phyloP scores from a whole-genome alignment of 805 yeast species.

The Nakazawaea populi region DNA sequence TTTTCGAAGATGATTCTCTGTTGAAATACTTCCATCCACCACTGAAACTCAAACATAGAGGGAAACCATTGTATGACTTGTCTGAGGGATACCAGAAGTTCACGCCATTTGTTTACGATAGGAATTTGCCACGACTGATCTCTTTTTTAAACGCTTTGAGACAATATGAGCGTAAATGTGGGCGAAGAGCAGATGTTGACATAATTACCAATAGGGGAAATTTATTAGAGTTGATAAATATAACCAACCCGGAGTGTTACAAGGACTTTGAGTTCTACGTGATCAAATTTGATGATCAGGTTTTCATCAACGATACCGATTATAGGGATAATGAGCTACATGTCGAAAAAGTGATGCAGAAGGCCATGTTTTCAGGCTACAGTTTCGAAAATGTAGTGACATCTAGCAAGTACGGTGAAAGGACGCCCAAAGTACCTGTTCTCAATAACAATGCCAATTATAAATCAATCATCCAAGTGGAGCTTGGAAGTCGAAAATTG shows the following conservation, averaged over 20 bases:
- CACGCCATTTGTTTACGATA: not conserved
- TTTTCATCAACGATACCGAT: slow-evolving; percentile 3
- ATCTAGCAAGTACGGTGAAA: not conserved
- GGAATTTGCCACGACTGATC: not conserved
- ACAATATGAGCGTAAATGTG: not conserved
- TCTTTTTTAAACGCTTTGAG: not conserved
- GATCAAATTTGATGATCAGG: slow-evolving; percentile 3
- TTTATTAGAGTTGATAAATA: not conserved
- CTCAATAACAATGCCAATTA: not conserved
- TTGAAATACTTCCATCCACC: not conserved
- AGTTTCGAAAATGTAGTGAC: slow-evolving; percentile 3
- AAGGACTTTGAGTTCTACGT: not conserved
- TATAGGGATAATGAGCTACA: slow-evolving; percentile 2
- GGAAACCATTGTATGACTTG: not conserved
- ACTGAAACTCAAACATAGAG: not conserved
- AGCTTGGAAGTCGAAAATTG: not conserved
- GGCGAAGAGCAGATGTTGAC: not conserved
- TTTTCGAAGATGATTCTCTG: slow-evolving; percentile 1
- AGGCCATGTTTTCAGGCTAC: not conserved
- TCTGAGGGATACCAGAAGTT: slow-evolving; percentile 1
- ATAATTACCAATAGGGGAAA: slow-evolving; percentile 3
- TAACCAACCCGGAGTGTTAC: not conserved
- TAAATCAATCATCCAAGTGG: not conserved
- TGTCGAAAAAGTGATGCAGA: not conserved
- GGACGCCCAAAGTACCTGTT: not conserved